These are phyloP conservation scores for Suaeda aralocaspica DNA, from an alignment of 148 eudicot genomes.

Conservation along the genomic window DNA sequence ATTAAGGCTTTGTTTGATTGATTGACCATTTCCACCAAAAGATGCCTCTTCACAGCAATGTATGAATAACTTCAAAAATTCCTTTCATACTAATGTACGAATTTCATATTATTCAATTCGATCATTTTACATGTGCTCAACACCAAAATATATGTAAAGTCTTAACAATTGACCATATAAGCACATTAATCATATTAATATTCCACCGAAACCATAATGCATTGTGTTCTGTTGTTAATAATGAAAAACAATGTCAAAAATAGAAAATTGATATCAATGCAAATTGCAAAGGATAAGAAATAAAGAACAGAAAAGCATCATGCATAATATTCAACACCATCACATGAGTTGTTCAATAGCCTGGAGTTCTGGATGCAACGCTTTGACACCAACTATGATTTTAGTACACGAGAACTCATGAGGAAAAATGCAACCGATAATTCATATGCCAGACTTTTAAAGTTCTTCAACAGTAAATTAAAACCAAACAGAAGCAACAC, in stretches of 20 bases:
- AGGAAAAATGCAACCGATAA: not conserved
- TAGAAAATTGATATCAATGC: not conserved
- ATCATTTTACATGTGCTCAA: no score
- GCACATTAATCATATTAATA: no score
- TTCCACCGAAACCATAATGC: no score
- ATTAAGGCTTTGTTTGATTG: no score
- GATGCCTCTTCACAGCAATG: no score
- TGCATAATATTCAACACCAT: not conserved
- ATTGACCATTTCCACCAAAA: no score
- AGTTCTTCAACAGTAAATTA: not conserved
- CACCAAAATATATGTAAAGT: no score
- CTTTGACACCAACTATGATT: not conserved
- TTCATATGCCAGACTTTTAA: not conserved
- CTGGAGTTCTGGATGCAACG: slow-evolving; percentile 6
- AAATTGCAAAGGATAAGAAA: not conserved
- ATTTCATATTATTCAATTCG: no score
- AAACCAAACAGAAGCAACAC: not conserved
- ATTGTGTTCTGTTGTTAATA: no score
- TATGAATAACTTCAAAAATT: no score
- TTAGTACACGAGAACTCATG: not conserved
- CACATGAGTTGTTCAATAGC: not conserved
- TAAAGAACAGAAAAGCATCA: not conserved
- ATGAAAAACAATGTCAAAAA: not conserved
- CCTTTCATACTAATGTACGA: no score
- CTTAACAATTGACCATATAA: no score